Evolutionary conservation across 257 asterid species (phyloP), one percentile per base, ranked within the genome.

Genomic region (Echium plantagineum): DNA sequence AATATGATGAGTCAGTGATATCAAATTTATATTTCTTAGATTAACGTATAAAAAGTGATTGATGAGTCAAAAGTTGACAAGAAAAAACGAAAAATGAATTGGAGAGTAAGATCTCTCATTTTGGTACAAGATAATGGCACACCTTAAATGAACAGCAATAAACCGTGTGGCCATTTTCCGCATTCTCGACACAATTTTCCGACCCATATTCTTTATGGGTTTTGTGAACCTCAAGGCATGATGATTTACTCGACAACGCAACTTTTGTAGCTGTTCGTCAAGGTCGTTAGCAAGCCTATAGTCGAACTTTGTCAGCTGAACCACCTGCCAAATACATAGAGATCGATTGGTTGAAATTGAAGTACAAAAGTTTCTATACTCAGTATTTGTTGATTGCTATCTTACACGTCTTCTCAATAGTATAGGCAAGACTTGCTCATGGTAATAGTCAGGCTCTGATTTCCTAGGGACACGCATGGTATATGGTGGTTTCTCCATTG

Each of bases 401-500:
- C 99, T 89, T 83, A 86, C 99, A 68, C 79, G 87, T 77, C 99
- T 83, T 81, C 99, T 84, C 80, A 77, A 56, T 61, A 93, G 86
- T 71, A 85, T 79, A 51, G 99, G 99, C 76, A 89, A 67, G 32
- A 93, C 99, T 93, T 89, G 97, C 71, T 89, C 96, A 69, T 83
- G 79, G 71, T 93, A 93, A 80, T 93, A 93, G 73, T 86, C 97
- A 55, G 99, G 88, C 73, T 93, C 99, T 15, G 99, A 93, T 74
- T 83, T 93, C 69, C 99, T 85, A 21, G 99, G 99, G 62, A 93
- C 97, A 57, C 99, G 99, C 99, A 86, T 93, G 63, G 99, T 89
- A 77, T 93, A 93, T 21, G 99, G 99, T 47, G 99, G 99, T 72
- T 85, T 93, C 22, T 89, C 99, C 97, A 93, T 89, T 64, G 97